phyloP scores from a whole-genome alignment of 169 alveolate species.

The Plasmodium vivax region DNA sequence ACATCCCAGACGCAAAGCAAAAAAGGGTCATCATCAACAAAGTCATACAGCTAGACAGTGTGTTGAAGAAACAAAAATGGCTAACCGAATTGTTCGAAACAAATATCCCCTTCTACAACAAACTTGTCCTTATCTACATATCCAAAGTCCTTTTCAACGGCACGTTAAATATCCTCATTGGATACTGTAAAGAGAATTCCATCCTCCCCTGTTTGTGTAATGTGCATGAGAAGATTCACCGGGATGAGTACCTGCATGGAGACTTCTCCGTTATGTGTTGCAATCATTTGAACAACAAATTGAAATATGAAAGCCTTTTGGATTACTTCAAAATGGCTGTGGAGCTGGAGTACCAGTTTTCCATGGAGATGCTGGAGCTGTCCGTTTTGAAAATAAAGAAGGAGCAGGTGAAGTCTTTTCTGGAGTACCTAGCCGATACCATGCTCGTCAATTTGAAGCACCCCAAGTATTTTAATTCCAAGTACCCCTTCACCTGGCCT shows the following conservation, averaged over 20 bases:
- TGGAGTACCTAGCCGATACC: slow-evolving; percentile 77
- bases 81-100: slow-evolving; percentile 32
- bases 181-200: slow-evolving; percentile 64
- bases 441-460: slow-evolving; percentile 75
- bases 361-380: slow-evolving; percentile 74
- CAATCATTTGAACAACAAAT: slow-evolving; percentile 77
- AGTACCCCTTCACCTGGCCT: slow-evolving; percentile 78
- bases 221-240: slow-evolving; percentile 78
- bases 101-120: slow-evolving; percentile 55
- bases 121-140: slow-evolving; percentile 52
- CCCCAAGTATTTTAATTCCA: slow-evolving; percentile 77
- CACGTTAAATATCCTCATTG: slow-evolving; percentile 38
- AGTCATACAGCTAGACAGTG: slow-evolving; percentile 75
- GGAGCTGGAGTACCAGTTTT: slow-evolving; percentile 77
- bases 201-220: slow-evolving; percentile 71
- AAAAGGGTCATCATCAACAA: slow-evolving; percentile 50
- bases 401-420: slow-evolving; percentile 77
- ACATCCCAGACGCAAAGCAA: slow-evolving; percentile 55
- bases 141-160: slow-evolving; percentile 73
- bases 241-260: slow-evolving; percentile 81
- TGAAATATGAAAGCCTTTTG: slow-evolving; percentile 77
- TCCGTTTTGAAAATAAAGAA: slow-evolving; percentile 72
- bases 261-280: slow-evolving; percentile 81
- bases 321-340: slow-evolving; percentile 76
- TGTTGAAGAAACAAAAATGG: slow-evolving; percentile 75